Evolutionary conservation across 495 filamentous ascomycete genomes (phyloP), one percentile per base, ranked within the genome.

Genomic region (Aspergillus nanangensis): DNA sequence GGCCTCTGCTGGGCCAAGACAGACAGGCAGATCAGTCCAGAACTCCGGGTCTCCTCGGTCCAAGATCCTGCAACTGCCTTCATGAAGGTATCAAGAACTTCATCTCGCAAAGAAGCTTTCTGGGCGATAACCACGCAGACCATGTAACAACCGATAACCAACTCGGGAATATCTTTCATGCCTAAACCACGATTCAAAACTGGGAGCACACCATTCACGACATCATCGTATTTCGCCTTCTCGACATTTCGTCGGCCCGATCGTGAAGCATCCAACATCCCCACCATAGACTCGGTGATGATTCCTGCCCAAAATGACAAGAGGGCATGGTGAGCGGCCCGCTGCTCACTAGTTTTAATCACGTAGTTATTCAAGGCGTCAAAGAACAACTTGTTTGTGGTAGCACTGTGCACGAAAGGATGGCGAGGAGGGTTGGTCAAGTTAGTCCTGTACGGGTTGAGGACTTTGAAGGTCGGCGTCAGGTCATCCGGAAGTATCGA

Each of bases 101-200:
- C 78, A 51, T 96, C 88, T 20, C 84, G 77, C 13, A 96, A 74
- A 18, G 73, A 70, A 8, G 82, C 80, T 61, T 95, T 97, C 17
- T 88, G 82, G 8, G 83, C 90, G 41, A 97, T 70, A 42, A 96
- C 78, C 0, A 87, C 82, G 19, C 88, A 74, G 20, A 96, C 79
- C 88, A 95, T 95, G 58, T 95, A 96, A 55, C 83, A 89, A 17
- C 84, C 89, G 50, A 92, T 76, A 38, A 88, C 81, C 32, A 96
- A 69, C 43, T 92, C 86, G 0, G 88, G 77, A 0, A 82, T 75
- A 23, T 83, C 77, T 47, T 82, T 81, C 70, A 91, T 77, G 10
- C 78, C 72, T 37, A 97, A 75, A 4, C 81, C 84, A 38, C 87
- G 80, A 45, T 88, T 85, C 17, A 97, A 63, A 2, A 87, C 75